These are phyloP conservation scores for Alternaria sp. DNA, from an alignment of 2,329 filamentous ascomycete genomes.

Conservation along the genomic window DNA sequence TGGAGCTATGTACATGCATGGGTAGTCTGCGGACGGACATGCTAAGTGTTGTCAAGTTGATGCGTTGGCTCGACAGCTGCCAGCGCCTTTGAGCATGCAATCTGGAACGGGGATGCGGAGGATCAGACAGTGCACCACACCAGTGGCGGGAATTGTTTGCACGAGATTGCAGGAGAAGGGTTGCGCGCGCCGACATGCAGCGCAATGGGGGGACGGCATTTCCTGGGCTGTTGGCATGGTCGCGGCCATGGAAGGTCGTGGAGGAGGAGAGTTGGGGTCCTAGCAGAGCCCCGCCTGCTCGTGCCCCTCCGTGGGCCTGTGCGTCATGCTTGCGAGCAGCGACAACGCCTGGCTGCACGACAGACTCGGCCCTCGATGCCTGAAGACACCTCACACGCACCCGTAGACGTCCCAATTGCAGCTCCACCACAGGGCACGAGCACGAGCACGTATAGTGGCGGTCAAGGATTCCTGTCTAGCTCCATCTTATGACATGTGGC, in stretches of 20 bases:
- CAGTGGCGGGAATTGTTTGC: constrained; percentile 33
- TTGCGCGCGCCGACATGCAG: constrained; percentile 25
- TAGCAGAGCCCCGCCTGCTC: constrained; percentile 34
- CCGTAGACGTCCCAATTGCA: constrained; percentile 34
- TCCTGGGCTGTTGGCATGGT: constrained; percentile 24
- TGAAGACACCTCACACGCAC: constrained; percentile 31
- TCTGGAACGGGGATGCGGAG: constrained; percentile 50
- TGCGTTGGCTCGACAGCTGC: constrained; percentile 54
- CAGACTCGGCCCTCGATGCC: constrained; percentile 35
- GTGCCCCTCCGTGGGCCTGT: constrained; percentile 37
- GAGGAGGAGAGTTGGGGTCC: constrained; percentile 40
- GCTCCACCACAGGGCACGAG: constrained; percentile 16
- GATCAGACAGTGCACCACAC: constrained; percentile 44
- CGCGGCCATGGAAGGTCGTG: constrained; percentile 31
- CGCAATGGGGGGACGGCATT: constrained; percentile 27
- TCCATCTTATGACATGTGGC: constrained; percentile 29
- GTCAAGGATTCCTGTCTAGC: constrained; percentile 33
- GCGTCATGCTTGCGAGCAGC: constrained; percentile 43
- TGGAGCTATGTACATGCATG: constrained; percentile 50
- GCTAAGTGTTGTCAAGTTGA: constrained; percentile 55
- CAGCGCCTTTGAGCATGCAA: constrained; percentile 51
- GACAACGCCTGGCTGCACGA: constrained; percentile 32
- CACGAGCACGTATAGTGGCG: constrained; percentile 28
- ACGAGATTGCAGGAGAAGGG: constrained; percentile 19
- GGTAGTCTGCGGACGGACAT: constrained; percentile 51